Conservation (phyloP, 805 yeast genomes). For the Lachancea dasiensis region DNA sequence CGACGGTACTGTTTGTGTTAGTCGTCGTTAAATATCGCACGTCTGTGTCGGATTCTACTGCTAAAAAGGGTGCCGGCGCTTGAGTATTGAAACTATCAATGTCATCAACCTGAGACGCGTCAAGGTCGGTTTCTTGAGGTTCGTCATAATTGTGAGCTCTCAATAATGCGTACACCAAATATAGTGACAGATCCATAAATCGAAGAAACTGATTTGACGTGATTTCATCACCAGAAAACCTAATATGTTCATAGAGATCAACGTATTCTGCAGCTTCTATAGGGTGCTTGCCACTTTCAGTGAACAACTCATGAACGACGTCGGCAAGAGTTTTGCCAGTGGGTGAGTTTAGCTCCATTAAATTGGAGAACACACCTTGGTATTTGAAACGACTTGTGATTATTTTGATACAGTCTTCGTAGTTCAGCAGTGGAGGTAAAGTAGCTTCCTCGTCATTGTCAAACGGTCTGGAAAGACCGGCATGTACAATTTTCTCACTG, state of each 20-base stretch:
- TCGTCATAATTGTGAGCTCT: constrained; percentile 12
- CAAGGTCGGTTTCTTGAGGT: neutral
- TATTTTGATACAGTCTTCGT: constrained; percentile 54
- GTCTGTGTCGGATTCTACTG: neutral
- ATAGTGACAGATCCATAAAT: constrained; percentile 45
- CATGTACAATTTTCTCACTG: constrained; percentile 40
- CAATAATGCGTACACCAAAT: constrained; percentile 27
- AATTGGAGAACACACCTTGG: constrained; percentile 37
- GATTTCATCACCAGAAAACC: constrained; percentile 61
- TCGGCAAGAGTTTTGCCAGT: constrained; percentile 26
- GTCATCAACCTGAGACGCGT: neutral
- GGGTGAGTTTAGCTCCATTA: constrained; percentile 26
- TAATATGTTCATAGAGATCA: constrained; percentile 55
- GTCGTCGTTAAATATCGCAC: constrained; percentile 3
- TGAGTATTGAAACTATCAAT: constrained; percentile 1
- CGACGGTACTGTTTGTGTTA: constrained; percentile 21
- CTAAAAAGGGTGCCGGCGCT: neutral
- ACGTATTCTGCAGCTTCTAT: constrained; percentile 35
- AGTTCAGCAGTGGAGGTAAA: constrained; percentile 37
- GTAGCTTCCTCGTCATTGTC: constrained; percentile 22
- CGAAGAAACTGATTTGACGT: constrained; percentile 52
- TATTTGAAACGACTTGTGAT: constrained; percentile 53
- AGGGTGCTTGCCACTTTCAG: constrained; percentile 11
- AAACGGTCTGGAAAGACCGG: constrained; percentile 45
- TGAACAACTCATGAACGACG: constrained; percentile 19